Percentiles rank a stretch among this genome's conserved stretches.
Conservation (phyloP, 306 rosid species). For the Alnus glutinosa region DNA sequence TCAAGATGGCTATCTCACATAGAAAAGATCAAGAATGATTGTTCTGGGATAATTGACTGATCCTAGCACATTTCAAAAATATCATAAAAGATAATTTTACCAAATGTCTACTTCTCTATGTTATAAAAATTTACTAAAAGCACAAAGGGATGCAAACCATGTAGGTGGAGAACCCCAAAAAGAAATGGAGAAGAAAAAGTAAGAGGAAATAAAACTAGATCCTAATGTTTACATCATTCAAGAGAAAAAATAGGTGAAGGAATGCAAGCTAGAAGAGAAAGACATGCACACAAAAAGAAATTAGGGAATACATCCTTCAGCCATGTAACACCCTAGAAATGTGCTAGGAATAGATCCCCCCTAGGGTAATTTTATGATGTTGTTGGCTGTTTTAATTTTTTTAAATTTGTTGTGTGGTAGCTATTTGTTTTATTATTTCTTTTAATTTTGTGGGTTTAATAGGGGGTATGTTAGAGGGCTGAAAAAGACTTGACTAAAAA, state of each 20-base stretch:
- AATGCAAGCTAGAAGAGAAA: neutral
- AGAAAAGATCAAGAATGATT: neutral
- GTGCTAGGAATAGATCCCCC: too few relatives aligned
- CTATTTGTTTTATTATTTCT: too few relatives aligned
- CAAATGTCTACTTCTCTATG: neutral
- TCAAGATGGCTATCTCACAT: conserved; percentile 1
- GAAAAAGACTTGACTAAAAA: too few relatives aligned
- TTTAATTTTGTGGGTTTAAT: too few relatives aligned
- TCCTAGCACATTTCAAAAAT: neutral
- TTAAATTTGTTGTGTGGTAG: too few relatives aligned
- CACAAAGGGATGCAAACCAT: neutral
- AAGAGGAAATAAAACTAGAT: neutral
- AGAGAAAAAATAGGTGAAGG: neutral
- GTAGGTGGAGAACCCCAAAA: neutral
- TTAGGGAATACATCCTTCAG: neutral
- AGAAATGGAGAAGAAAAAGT: neutral
- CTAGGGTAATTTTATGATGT: too few relatives aligned
- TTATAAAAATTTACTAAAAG: neutral
- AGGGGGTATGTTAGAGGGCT: too few relatives aligned
- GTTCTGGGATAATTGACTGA: neutral
- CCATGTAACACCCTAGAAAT: neutral
- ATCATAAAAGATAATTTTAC: neutral
- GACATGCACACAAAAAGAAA: neutral
- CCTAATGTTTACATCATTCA: neutral
- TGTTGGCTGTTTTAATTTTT: too few relatives aligned